phyloP scores from a whole-genome alignment of 805 yeast species.

The Candida saitoana region DNA sequence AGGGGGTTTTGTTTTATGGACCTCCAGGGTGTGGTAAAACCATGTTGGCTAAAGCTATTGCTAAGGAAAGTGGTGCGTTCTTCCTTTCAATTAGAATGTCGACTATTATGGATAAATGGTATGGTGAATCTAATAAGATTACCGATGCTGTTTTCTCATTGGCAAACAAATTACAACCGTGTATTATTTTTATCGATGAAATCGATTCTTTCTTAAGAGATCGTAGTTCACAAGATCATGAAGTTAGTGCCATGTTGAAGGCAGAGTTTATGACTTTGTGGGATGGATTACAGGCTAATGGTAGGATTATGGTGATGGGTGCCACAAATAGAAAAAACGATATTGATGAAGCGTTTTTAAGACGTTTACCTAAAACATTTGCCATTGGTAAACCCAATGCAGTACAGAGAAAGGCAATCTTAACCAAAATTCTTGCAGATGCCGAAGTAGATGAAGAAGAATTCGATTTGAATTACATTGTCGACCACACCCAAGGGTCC shows the following conservation, averaged over 20 bases:
- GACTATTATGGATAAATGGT: constrained; percentile 94
- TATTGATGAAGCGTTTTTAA: constrained; percentile 85
- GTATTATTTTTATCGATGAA: constrained; percentile 93
- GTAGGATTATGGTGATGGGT: constrained; percentile 82
- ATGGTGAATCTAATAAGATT: constrained; percentile 91
- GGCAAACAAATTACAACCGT: constrained; percentile 87
- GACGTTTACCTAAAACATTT: constrained; percentile 90
- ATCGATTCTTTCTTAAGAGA: constrained; percentile 92
- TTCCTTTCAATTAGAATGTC: constrained; percentile 91
- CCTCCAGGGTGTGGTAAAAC: constrained; percentile 99
- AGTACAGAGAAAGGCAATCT: constrained; percentile 64
- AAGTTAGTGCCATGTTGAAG: constrained; percentile 88
- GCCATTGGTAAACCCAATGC: constrained; percentile 69
- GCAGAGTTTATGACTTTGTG: constrained; percentile 97
- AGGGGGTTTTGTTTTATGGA: constrained; percentile 87
- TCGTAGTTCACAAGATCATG: constrained; percentile 81
- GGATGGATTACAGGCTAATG: constrained; percentile 84
- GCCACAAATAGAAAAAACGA: constrained; percentile 93
- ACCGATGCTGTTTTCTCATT: constrained; percentile 89
- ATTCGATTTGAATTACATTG: constrained; percentile 61
- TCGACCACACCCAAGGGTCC: constrained; percentile 54
- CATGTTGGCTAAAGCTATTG: constrained; percentile 93
- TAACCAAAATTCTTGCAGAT: constrained; percentile 62
- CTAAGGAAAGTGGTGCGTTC: constrained; percentile 86
- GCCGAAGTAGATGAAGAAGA: constrained; percentile 52